Conservation (phyloP, 495 filamentous ascomycete genomes). For the Penicillium cosmopolitanum region DNA sequence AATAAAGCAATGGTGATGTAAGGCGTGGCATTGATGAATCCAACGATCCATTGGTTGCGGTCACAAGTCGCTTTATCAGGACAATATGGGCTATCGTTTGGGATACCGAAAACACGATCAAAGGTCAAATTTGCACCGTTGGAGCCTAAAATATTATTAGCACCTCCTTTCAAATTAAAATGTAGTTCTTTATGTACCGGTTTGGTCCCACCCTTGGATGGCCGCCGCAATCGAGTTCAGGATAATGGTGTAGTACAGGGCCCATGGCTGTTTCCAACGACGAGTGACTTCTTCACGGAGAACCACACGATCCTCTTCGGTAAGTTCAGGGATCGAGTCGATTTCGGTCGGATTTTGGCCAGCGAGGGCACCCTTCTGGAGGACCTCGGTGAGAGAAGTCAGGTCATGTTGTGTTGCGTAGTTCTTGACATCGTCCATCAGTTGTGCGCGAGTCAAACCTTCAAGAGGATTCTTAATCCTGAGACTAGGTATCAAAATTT, state of each 20-base stretch:
- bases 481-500: neutral
- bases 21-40: conserved; percentile 47
- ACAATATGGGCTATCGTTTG: conserved; percentile 43
- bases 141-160: conserved; percentile 45
- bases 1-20: conserved; percentile 48
- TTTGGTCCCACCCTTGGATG: conserved; percentile 68
- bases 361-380: conserved; percentile 66
- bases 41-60: conserved; percentile 49
- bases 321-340: conserved; percentile 58
- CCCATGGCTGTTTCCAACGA: conserved; percentile 66
- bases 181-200: conserved; percentile 32
- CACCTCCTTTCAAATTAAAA: neutral
- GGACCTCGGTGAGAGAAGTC: conserved; percentile 48
- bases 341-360: conserved; percentile 61
- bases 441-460: conserved; percentile 53
- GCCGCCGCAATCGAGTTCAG: conserved; percentile 76
- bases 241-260: conserved; percentile 67
- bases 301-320: conserved; percentile 54
- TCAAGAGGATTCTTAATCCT: conserved; percentile 64
- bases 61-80: conserved; percentile 30
- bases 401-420: conserved; percentile 59
- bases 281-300: conserved; percentile 60
- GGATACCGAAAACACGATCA: conserved; percentile 51
- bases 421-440: conserved; percentile 57
- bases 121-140: conserved; percentile 78